Evolutionary conservation across 2,329 filamentous ascomycete genomes (phyloP).

Genomic region (Ophioceras dolichostomum): DNA sequence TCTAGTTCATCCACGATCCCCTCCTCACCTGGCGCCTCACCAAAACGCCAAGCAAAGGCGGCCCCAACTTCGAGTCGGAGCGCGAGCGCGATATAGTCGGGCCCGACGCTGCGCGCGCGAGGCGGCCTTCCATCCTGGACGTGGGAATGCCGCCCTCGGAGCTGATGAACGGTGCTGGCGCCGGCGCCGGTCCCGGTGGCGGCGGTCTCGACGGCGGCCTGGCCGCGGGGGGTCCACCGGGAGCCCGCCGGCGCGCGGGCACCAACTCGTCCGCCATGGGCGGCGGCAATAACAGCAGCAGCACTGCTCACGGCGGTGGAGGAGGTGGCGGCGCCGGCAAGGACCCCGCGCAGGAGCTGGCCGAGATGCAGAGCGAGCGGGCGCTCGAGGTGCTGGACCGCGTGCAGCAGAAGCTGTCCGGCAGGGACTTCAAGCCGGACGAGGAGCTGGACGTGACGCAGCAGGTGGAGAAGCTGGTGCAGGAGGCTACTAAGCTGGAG

Average conservation of each 20-base stretch:
- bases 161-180: slow-evolving; percentile 26
- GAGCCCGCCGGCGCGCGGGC: slow-evolving; percentile 35
- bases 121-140: slow-evolving; percentile 60
- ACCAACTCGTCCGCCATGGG: slow-evolving; percentile 42
- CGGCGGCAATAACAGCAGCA: slow-evolving; percentile 16
- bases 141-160: slow-evolving; percentile 46
- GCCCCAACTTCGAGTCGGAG: slow-evolving; percentile 55
- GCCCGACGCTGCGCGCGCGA: slow-evolving; percentile 33
- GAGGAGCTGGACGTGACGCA: slow-evolving; percentile 76
- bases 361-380: slow-evolving; percentile 83
- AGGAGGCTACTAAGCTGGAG: slow-evolving; percentile 91
- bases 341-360: slow-evolving; percentile 24
- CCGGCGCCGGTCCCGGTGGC: not conserved
- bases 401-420: slow-evolving; percentile 92
- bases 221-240: slow-evolving; percentile 32
- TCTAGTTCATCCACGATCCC: slow-evolving; percentile 96
- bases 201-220: slow-evolving; percentile 11
- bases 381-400: slow-evolving; percentile 84
- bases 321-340: not conserved
- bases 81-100: slow-evolving; percentile 40
- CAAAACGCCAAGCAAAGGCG: slow-evolving; percentile 47
- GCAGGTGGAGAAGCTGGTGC: slow-evolving; percentile 90
- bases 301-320: slow-evolving; percentile 12
- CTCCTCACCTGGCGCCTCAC: slow-evolving; percentile 91
- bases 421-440: slow-evolving; percentile 75